Conservation (phyloP, 164 flowering plant genomes). For the Aristolochia contorta region DNA sequence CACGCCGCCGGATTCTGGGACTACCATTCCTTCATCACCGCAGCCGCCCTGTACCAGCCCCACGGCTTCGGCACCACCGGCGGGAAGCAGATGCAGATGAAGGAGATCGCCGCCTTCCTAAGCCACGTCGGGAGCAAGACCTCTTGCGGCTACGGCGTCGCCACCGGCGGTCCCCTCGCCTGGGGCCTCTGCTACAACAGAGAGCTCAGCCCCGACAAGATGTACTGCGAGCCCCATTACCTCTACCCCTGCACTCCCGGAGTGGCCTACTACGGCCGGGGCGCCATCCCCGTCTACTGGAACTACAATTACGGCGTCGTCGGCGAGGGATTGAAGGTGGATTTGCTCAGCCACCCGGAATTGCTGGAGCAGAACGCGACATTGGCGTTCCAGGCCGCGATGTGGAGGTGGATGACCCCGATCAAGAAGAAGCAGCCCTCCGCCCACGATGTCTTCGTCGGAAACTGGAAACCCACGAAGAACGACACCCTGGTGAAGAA, state of each 20-base stretch:
- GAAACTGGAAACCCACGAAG: conserved; percentile 86
- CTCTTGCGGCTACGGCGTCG: conserved; percentile 85
- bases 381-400: conserved; percentile 75
- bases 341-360: conserved; percentile 73
- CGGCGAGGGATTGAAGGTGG: conserved; percentile 56
- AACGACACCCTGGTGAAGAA: conserved; percentile 71
- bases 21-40: conserved; percentile 62
- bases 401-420: conserved; percentile 73
- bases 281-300: conserved; percentile 92
- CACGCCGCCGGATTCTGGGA: conserved; percentile 90
- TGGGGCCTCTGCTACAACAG: conserved; percentile 90
- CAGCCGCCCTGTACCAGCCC: conserved; percentile 55
- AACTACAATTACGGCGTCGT: conserved; percentile 64
- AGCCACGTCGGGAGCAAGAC: conserved; percentile 83
- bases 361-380: conserved; percentile 83
- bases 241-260: conserved; percentile 84
- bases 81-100: conserved; percentile 56
- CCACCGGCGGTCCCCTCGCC: conserved; percentile 84
- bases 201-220: conserved; percentile 77
- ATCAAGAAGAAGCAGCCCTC: conserved; percentile 61
- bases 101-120: conserved; percentile 80
- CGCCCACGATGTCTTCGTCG: conserved; percentile 66
- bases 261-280: conserved; percentile 82
- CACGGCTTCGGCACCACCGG: conserved; percentile 91
- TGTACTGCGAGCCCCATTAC: conserved; percentile 58